phyloP scores from a whole-genome alignment of 495 filamentous ascomycete genomes.

The Pyrenula aspistea region DNA sequence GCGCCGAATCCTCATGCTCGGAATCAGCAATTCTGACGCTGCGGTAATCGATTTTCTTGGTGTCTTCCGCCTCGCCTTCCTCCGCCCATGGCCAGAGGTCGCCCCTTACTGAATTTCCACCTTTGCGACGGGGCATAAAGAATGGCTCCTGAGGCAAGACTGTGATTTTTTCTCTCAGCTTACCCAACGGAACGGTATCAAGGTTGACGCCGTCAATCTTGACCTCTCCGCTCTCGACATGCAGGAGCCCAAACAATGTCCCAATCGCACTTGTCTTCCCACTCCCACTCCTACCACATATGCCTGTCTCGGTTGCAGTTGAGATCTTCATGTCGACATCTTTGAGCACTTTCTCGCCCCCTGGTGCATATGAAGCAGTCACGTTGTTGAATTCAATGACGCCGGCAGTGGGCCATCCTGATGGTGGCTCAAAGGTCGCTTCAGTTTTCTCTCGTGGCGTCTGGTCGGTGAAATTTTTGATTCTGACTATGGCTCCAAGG shows the following conservation, averaged over 20 bases:
- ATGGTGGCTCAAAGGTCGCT: constrained; percentile 31
- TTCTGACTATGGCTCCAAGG: constrained; percentile 20
- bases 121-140: constrained; percentile 8
- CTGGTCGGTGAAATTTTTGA: constrained; percentile 17
- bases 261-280: constrained; percentile 48
- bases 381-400: constrained; percentile 36
- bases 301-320: constrained; percentile 41
- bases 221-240: constrained; percentile 29
- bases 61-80: background rate
- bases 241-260: constrained; percentile 41
- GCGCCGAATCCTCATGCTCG: background rate
- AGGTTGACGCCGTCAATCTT: constrained; percentile 43
- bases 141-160: background rate
- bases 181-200: constrained; percentile 22
- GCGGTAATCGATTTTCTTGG: background rate
- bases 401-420: constrained; percentile 34
- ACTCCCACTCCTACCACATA: constrained; percentile 52
- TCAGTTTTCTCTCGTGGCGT: constrained; percentile 13
- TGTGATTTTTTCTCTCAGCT: background rate
- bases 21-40: background rate
- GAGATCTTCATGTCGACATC: constrained; percentile 35
- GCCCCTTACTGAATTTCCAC: constrained; percentile 20
- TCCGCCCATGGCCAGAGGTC: constrained; percentile 29
- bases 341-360: constrained; percentile 36
- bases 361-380: constrained; percentile 32